These are phyloP conservation scores for Syzygium jambos DNA, from an alignment of 345 rosid genomes.

Conservation along the genomic window DNA sequence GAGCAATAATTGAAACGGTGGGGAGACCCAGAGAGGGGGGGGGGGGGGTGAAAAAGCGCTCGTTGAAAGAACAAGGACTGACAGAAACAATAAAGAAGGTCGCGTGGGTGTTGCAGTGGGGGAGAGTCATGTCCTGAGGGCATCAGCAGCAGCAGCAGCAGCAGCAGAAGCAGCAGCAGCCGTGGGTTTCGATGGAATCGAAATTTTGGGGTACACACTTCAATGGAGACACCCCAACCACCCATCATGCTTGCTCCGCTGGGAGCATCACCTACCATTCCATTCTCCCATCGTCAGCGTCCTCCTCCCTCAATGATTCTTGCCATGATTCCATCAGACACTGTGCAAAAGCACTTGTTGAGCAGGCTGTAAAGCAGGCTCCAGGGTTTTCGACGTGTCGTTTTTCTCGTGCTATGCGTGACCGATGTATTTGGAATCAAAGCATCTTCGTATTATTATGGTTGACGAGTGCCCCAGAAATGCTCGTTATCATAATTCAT, in stretches of 20 bases:
- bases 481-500: background rate
- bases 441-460: no score
- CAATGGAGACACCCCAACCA: slow-evolving; percentile 37
- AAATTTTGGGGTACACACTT: background rate
- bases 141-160: background rate
- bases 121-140: background rate
- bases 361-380: background rate
- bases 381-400: background rate
- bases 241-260: slow-evolving; percentile 32
- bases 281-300: background rate
- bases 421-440: background rate
- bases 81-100: background rate
- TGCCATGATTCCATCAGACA: background rate
- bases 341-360: background rate
- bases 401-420: background rate
- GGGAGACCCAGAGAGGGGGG: background rate
- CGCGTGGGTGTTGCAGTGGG: background rate
- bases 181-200: background rate
- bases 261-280: slow-evolving; percentile 31
- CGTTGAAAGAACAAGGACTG: background rate
- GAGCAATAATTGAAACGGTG: background rate
- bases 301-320: background rate
- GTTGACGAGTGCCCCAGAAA: background rate
- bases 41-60: background rate
- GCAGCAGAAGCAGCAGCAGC: background rate